Evolutionary conservation across 176 grass and related monocot species (phyloP), one percentile per base, ranked within the genome.

Genomic region (Avena insularis): DNA sequence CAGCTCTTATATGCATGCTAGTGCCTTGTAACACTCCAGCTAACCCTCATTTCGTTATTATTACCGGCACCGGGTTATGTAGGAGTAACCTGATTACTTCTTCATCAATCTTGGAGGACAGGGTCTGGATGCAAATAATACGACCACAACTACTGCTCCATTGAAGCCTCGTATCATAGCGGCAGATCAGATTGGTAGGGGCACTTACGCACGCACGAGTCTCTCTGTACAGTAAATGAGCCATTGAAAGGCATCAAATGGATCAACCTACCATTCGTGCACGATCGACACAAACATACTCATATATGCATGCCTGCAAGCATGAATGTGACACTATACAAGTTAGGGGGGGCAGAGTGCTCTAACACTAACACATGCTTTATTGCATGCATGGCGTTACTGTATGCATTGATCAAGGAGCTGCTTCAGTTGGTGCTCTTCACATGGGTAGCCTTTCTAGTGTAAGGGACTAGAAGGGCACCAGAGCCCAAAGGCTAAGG

Each of bases 191-290:
- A 50, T 77, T 86, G 70, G 78, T 61, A 61, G 61, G 40, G 40
- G 71, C 53, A 78, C 61, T 86, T 57, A 64, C 77, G 65, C 83
- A 73, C 66, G 70, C 77, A 81, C 60, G 75, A 56, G 55, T 40
- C 60, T 27, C 50, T 62, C 27, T 85, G 80, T 77, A 82, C 82
- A 62, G 73, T 60, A 85, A 87, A 91, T 88, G 77, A 77, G 87
- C 58, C 83, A 85, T 93, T 89, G 77, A 93, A 93, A 91, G 33
- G 64, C 86, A 91, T 93, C 86, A 90, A 95, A 90, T 91, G 88
- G 51, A 79, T 54, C 90, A 91, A 91, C 90, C 86, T 92, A 94
- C 87, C 77, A 12, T 73, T 81, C 63, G 80, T 72, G 72, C 86
- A 75, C 77, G 9, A 48, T 11, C 46, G 29, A 36, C 50, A 70